Base-by-base conservation (phyloP, 148 eudicot species). In the Tetragonia tetragonoides region DNA sequence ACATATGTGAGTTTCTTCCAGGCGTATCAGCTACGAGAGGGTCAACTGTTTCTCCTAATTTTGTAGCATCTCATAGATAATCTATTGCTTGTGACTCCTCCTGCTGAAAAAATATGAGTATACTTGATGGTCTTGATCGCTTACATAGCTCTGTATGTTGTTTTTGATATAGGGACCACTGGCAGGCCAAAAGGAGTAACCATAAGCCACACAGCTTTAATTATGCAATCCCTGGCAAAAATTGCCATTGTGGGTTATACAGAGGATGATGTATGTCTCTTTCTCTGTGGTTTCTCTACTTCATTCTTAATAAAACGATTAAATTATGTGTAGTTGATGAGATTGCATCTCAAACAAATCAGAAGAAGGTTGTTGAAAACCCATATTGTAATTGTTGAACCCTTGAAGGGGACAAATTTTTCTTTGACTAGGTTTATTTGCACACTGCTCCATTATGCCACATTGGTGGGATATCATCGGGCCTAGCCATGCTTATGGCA, bases 401-500 rank as follows among this genome's bases (percentile, higher is more conserved):
- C 73, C 17, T 6, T 70, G 47, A 14, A 47, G n/a, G 24, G 56
- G 42, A 51, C 21, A 24, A 21, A 39, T 61, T 66, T 37, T 61
- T 75, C 63, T 71, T 62, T 62, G 46, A 21, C 44, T 70, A 95
- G 99, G 85, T 93, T 28, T 95, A 93, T 86, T 54, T 95, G 82
- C 98, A 95, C 83, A 95, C 93, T 37, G 95, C 95, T 70, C 97
- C 99, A 64, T 59, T 95, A 78, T 93, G 97, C 85, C 99, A 95
- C 82, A 93, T 95, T 65, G 99, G 99, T 65, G 99, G 97, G 59
- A 84, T 95, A 85, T 95, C 99, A 57, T 95, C 99, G 4, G 97
- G 97, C 77, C 39, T 95, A 82, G 89, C 99, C 72, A 76, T 91
- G 87, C 80, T 95, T 76, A 90, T 93, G 97, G 95, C 77, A 18